These are phyloP conservation scores for Phytopythium helicoides DNA, from an alignment of 352 stramenopile genomes.

Conservation along the genomic window DNA sequence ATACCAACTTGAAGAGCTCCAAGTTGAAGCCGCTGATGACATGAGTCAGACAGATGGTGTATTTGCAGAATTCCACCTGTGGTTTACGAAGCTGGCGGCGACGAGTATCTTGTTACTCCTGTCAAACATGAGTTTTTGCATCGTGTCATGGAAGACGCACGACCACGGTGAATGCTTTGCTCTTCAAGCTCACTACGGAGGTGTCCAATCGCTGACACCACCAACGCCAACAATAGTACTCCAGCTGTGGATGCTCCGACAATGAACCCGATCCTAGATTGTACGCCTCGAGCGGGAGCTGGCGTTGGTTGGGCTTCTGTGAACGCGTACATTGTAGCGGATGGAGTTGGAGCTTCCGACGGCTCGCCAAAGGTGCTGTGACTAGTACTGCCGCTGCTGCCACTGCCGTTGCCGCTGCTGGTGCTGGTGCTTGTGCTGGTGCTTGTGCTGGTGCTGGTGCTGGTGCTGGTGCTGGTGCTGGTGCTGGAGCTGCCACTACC, in stretches of 20 bases:
- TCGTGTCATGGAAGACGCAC: constrained; percentile 2
- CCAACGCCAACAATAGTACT: background rate
- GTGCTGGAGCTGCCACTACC: background rate
- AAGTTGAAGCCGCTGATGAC: no score
- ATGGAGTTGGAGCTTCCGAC: constrained; percentile 1
- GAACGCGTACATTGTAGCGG: background rate
- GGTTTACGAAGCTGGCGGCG: no score
- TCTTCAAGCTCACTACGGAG: background rate
- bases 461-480: no score
- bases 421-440: no score
- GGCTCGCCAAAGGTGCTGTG: background rate
- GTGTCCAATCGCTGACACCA: background rate
- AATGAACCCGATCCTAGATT: background rate
- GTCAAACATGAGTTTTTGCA: constrained; percentile 4
- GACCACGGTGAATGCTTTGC: background rate
- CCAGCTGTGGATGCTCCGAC: background rate
- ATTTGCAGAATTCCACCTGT: no score
- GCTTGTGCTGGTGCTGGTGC: no score
- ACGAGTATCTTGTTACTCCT: no score
- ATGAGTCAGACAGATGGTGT: no score
- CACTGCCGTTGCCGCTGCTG: no score
- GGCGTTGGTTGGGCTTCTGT: background rate
- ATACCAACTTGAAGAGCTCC: no score
- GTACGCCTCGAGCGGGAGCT: background rate
- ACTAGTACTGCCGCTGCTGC: background rate